Evolutionary conservation across 2,329 filamentous ascomycete genomes (phyloP), one percentile per base, ranked within the genome.

Genomic region (Arthrinium phaeospermum): DNA sequence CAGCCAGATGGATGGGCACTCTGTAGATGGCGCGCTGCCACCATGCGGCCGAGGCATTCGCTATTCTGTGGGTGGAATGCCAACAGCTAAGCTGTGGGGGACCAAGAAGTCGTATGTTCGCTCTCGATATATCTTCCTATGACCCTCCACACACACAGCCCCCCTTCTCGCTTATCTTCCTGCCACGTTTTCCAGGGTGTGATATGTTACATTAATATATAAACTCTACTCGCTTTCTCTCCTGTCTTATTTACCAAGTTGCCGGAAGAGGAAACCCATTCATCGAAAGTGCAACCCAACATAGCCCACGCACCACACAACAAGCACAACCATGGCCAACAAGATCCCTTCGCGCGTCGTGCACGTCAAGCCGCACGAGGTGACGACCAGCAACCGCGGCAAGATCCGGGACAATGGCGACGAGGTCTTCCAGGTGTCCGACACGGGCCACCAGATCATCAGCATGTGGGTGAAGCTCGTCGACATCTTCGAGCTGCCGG

Each of bases 361-460:
- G 6, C 53, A 61, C 53, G 53, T 61, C 53, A 61, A 37, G 16
- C 53, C 53, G 53, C 53, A 61, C 3, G 16, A 61, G 30, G 53
- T 61, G 53, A 61, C 53, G 45, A 70, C 68, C 2, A 24, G 3
- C 13, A 47, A 70, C 30, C 34, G 68, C n/a, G 68, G 68, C 47
- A 24, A 70, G 47, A 70, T 57, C 14, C 30, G 34, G 30, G 34
- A 41, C 27, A 70, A 57, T 70, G 47, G 47, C 27, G 68, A 70
- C 46, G 47, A 70, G 53, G 57, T 70, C 8, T 70, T 70, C 19
- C 68, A 70, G 41, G 47, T 70, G 24, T 70, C 68, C 8, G 45
- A 70, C 68, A 44, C 34, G 27, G 68, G 68, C 49, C 47, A 37
- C 45, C 68, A 70, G 47, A 70, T 70, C 30, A 24, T 70, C n/a